Percentiles rank a stretch among this genome's conserved stretches.
phyloP scores from a whole-genome alignment of 2,329 filamentous ascomycete genomes.

The Zasmidium citrigriseum region DNA sequence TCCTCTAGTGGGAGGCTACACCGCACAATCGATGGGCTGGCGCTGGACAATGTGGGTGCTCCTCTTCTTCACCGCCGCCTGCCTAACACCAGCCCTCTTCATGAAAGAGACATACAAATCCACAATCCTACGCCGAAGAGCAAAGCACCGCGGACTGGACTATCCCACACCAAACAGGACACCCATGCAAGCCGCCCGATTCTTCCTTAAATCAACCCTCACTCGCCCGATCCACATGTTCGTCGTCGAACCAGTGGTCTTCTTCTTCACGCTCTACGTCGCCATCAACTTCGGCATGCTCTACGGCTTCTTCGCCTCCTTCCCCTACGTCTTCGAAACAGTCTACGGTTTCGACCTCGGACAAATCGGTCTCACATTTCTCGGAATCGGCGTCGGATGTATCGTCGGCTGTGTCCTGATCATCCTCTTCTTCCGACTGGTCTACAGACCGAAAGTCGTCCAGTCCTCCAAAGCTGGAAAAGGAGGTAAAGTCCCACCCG shows the following conservation, averaged over 20 bases:
- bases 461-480: constrained; percentile 5
- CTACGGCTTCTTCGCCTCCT: constrained; percentile 44
- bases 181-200: constrained; percentile 1
- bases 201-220: constrained; percentile 16
- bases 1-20: constrained; percentile 40
- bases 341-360: constrained; percentile 30
- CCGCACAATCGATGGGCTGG: constrained; percentile 31
- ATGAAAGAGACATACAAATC: constrained; percentile 36
- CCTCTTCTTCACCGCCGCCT: constrained; percentile 29
- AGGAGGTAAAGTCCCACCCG: constrained; percentile 24
- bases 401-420: constrained; percentile 11
- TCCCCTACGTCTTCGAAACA: constrained; percentile 32
- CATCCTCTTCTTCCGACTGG: constrained; percentile 22
- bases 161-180: neutral
- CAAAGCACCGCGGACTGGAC: constrained; percentile 16
- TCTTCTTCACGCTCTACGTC: constrained; percentile 40
- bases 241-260: constrained; percentile 43
- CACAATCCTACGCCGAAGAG: constrained; percentile 28
- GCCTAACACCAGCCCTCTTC: constrained; percentile 26
- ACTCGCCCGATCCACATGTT: constrained; percentile 36
- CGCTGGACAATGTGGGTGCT: constrained; percentile 35
- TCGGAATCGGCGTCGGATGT: constrained; percentile 28
- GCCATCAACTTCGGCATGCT: constrained; percentile 44
- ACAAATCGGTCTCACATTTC: constrained; percentile 34
- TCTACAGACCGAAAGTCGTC: constrained; percentile 23